Conservation (phyloP, 148 eudicot species). For the Chenopodium album region DNA sequence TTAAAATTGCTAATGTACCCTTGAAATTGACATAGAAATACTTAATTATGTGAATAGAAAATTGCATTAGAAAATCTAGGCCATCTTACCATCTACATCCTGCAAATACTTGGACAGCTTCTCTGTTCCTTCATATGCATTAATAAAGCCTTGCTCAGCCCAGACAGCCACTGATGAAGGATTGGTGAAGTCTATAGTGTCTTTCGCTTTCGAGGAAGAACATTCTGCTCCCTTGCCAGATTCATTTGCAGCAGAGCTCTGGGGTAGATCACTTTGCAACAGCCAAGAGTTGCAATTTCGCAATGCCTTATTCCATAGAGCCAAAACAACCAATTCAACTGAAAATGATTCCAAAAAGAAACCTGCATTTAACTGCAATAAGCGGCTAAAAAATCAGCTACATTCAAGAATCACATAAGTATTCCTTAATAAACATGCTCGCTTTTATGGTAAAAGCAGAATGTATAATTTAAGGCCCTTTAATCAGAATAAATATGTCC, state of each 20-base stretch:
- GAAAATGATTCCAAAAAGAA: slow-evolving; percentile 45
- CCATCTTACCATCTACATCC: slow-evolving; percentile 37
- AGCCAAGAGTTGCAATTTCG: slow-evolving; percentile 36
- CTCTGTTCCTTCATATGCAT: slow-evolving; percentile 44
- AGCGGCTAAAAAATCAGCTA: slow-evolving; percentile 4
- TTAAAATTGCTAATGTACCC: background rate
- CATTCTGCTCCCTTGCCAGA: slow-evolving; percentile 18
- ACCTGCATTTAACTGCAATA: slow-evolving; percentile 42
- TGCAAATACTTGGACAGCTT: slow-evolving; percentile 33
- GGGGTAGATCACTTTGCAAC: slow-evolving; percentile 17
- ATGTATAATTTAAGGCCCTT: background rate
- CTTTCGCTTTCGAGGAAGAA: slow-evolving; percentile 15
- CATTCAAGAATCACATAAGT: background rate
- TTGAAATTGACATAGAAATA: background rate
- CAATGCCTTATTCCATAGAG: slow-evolving; percentile 45
- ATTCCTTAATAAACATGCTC: background rate
- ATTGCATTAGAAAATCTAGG: background rate
- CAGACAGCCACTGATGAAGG: slow-evolving; percentile 33
- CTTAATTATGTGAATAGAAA: background rate
- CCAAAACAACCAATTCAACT: slow-evolving; percentile 43
- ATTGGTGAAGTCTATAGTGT: slow-evolving; percentile 24
- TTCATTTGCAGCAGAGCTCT: slow-evolving; percentile 27
- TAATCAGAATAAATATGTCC: background rate
- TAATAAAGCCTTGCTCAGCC: slow-evolving; percentile 48
- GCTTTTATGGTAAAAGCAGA: background rate